Conservation (phyloP, 2,329 filamentous ascomycete species). For the Aspergillus sp. region DNA sequence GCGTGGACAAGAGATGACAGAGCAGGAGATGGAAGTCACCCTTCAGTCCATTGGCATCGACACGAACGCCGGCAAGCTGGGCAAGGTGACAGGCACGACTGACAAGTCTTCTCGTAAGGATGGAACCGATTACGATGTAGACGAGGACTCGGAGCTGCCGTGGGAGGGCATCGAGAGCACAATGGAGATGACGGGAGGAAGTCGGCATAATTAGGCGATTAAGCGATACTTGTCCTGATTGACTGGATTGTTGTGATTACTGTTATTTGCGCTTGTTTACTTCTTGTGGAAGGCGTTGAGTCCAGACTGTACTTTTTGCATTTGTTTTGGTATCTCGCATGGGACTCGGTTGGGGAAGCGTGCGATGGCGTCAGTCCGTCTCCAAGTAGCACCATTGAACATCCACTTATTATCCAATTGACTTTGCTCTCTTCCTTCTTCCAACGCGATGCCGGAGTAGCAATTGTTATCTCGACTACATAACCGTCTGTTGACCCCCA, state of each 20-base stretch:
- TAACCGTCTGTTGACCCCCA: not conserved
- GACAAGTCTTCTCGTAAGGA: conserved; percentile 33
- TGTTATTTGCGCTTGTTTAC: not conserved
- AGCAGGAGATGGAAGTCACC: conserved; percentile 68
- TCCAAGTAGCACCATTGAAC: conserved; percentile 16
- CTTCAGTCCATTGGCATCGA: conserved; percentile 54
- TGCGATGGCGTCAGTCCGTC: conserved; percentile 19
- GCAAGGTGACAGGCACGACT: conserved; percentile 35
- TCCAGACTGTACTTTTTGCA: conserved; percentile 2
- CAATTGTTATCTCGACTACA: not conserved
- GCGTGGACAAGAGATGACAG: conserved; percentile 65
- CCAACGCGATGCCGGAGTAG: conserved; percentile 1
- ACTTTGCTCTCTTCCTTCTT: not conserved
- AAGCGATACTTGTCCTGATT: not conserved
- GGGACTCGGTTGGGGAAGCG: conserved; percentile 2
- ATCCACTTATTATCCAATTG: conserved; percentile 4
- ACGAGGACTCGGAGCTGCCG: conserved; percentile 46
- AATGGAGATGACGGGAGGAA: conserved; percentile 39
- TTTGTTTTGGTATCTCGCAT: conserved; percentile 13
- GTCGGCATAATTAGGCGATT: conserved; percentile 23
- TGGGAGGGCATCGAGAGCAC: conserved; percentile 52
- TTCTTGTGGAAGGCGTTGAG: not conserved
- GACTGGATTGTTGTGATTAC: not conserved
- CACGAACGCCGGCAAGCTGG: conserved; percentile 17
- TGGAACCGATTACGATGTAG: conserved; percentile 28